Percentiles rank a stretch among this genome's conserved stretches.
phyloP scores from a whole-genome alignment of 1,139 yeast genomes.

The Hemisphaericaspora xylofermentans region DNA sequence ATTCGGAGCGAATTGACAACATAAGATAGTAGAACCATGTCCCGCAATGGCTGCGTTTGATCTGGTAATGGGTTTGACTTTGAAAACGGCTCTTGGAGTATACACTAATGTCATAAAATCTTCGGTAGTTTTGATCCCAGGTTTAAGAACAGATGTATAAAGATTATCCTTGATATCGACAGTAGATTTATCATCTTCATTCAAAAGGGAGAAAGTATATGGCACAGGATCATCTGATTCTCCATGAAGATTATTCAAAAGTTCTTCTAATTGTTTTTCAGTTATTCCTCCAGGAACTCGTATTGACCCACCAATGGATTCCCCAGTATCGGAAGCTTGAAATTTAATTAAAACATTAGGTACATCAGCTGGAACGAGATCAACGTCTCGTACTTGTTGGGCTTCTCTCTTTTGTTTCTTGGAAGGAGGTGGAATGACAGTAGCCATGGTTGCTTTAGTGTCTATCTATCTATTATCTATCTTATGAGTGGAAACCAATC shows the following conservation, averaged over 20 bases:
- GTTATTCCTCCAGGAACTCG: conserved; percentile 90
- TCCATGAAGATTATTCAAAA: conserved; percentile 71
- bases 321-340: conserved; percentile 96
- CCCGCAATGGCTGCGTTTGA: conserved; percentile 93
- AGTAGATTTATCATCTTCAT: conserved; percentile 40
- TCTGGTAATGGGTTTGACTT: conserved; percentile 87
- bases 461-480: too few relatives aligned
- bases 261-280: conserved; percentile 83
- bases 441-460: conserved; percentile 61
- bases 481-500: not conserved
- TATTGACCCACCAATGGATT: conserved; percentile 75
- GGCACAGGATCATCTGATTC: conserved; percentile 84
- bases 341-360: conserved; percentile 88
- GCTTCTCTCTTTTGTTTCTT: conserved; percentile 85
- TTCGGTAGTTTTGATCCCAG: conserved; percentile 87
- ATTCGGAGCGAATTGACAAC: conserved; percentile 92
- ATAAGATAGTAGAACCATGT: conserved; percentile 89
- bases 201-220: conserved; percentile 72
- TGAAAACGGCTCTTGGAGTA: conserved; percentile 94
- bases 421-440: conserved; percentile 89
- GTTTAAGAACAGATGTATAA: conserved; percentile 77
- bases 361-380: conserved; percentile 70
- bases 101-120: conserved; percentile 87
- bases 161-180: conserved; percentile 78
- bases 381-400: conserved; percentile 76